Evolutionary conservation across 495 filamentous ascomycete genomes (phyloP), one percentile per base, ranked within the genome.

Genomic region (Amorphotheca resinae): DNA sequence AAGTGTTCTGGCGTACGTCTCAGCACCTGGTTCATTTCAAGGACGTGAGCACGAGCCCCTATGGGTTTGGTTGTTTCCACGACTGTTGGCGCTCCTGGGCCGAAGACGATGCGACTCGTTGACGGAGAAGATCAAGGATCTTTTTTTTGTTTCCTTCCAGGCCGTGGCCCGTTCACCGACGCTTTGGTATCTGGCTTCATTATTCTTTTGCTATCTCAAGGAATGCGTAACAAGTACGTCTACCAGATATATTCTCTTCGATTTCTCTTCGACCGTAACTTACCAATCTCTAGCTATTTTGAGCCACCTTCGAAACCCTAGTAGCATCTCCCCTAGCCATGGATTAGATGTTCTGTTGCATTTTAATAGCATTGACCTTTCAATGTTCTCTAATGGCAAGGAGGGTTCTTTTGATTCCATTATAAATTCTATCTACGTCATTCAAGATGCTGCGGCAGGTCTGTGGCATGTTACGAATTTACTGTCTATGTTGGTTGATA

Each of bases 41-140:
- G 21, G 68, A 41, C 66, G 69, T 41, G 66, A 70, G 30, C 58
- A 61, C 31, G 73, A 79, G 18, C 84, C 82, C 9, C 64, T 94
- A 17, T 84, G 79, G 64, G 56, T 84, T n/a, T 91, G 87, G 84
- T 64, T 96, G 4, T 57, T 84, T 15, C 76, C 80, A 11, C 73
- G 72, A 52, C 45, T 87, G 30, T 53, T 83, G 33, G 59, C 58
- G 36, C 58, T 83, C 42, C 59, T 82, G 15, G 76, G 72, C 4
- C 63, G 63, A 51, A 41, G 46, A 43, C 46, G 63, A 22, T 66
- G 60, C 33, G 46, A 63, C 7, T 57, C 59, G 12, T 44, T 78
- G 7, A 52, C 59, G 16, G 52, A 58, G 4, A 67, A 65, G n/a
- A 65, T 78, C 26, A 61, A 73, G 45, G 58, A 52, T 3, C 64